Conservation (phyloP, 1,139 yeast species). For the Waltiozyma sp. region DNA sequence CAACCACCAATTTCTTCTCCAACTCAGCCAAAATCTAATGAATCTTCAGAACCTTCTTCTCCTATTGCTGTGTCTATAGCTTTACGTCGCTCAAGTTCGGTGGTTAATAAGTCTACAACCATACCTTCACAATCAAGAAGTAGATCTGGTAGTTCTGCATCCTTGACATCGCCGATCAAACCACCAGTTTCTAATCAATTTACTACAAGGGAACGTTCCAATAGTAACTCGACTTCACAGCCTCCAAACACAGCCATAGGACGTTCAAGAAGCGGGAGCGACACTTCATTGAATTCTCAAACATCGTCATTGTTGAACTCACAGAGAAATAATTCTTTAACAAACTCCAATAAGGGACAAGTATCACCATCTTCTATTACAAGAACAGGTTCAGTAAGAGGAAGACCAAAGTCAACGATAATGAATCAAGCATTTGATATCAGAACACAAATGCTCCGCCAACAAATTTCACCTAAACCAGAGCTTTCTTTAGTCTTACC, state of each 20-base stretch:
- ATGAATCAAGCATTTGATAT: background rate
- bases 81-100: background rate
- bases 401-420: background rate
- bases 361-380: background rate
- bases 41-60: background rate
- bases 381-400: background rate
- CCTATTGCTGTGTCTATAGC: background rate
- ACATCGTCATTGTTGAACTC: background rate
- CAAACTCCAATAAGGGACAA: background rate
- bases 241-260: background rate
- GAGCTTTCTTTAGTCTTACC: too few relatives aligned
- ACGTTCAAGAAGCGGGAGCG: background rate
- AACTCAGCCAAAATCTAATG: background rate
- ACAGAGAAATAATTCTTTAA: background rate
- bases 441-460: background rate
- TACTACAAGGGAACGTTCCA: background rate
- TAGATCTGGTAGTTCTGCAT: background rate
- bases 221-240: background rate
- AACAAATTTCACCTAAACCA: background rate
- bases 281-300: background rate
- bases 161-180: background rate
- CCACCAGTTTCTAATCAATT: background rate
- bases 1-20: background rate
- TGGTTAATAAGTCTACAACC: too few relatives aligned
- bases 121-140: too few relatives aligned